Evolutionary conservation across 1,284 basidiomycete genomes (phyloP), one percentile per base, ranked within the genome.

Genomic region (Rhodotorula sp.): DNA sequence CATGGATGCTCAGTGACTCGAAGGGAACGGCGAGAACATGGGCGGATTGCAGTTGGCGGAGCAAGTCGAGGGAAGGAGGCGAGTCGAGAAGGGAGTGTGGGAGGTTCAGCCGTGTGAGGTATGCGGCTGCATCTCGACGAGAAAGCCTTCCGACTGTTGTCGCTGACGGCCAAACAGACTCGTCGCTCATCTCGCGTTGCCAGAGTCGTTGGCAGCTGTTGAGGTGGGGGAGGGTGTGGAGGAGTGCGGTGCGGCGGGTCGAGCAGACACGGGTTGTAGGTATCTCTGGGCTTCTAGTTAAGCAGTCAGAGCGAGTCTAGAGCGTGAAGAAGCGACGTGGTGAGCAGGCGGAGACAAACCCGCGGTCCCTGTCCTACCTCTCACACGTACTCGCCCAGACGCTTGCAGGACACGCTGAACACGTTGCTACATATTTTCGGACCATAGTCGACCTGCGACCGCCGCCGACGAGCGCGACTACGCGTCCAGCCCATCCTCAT

Each of bases 11-110:
- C 3, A 64, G 66, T 1, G 68, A 66, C 39, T 73, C 72, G 61
- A 73, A 73, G 4, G 68, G 72, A 10, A 71, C 67, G 48, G 32
- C n/a, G 52, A 65, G 47, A 11, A 67, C 46, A 52, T 70, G 67
- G 13, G 54, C n/a, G 5, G 58, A 30, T 30, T 73, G 67, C 27
- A 73, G 62, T 24, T 56, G 39, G 20, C 48, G 54, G 20, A 73
- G 71, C 19, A 73, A 62, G 20, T 58, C 62, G 65, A 73, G 46
- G n/a, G 71, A 67, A 34, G 69, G 62, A 4, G 36, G 22, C 4
- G 32, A 27, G 58, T 67, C 65, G 34, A 67, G 44, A 10, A 67
- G 32, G 1, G 54, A 29, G 29, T 30, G 9, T 10, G 67, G 52
- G 53, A 73, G 59, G 6, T 52, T 20, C 53, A 72, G 64, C 20